Evolutionary conservation across 2,329 filamentous ascomycete species (phyloP).

Genomic region (Zopfia rhizophila): DNA sequence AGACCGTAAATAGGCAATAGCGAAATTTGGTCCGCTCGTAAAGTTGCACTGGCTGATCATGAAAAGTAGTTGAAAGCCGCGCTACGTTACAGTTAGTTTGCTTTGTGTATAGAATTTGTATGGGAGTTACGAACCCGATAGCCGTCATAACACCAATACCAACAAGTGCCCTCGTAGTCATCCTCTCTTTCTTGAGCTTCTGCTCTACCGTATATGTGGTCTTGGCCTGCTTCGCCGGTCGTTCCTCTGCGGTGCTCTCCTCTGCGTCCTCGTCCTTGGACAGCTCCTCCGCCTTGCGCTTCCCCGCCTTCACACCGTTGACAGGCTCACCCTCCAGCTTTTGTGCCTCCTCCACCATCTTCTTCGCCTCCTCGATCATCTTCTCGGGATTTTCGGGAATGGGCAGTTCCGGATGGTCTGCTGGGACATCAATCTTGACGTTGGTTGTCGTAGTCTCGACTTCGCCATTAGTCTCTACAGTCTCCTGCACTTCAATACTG

Average conservation of each 20-base stretch:
- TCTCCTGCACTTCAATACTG: constrained; percentile 76
- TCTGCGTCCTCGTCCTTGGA: constrained; percentile 63
- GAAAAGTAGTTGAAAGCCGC: constrained; percentile 43
- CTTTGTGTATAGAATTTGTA: too few relatives aligned
- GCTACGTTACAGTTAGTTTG: constrained; percentile 32
- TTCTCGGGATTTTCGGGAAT: constrained; percentile 80
- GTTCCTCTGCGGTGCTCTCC: constrained; percentile 53
- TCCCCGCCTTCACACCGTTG: constrained; percentile 33
- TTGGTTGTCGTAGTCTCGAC: constrained; percentile 76
- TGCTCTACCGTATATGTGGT: constrained; percentile 67
- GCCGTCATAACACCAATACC: constrained; percentile 88
- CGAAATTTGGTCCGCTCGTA: not conserved
- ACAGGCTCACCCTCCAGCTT: constrained; percentile 56
- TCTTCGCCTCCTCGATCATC: constrained; percentile 87
- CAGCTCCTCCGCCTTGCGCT: constrained; percentile 67
- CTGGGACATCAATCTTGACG: constrained; percentile 80
- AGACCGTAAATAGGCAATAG: constrained; percentile 7
- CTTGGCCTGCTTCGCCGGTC: constrained; percentile 78
- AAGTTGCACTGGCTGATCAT: constrained; percentile 17
- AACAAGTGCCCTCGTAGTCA: constrained; percentile 84
- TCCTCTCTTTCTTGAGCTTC: constrained; percentile 84
- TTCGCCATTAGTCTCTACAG: constrained; percentile 67
- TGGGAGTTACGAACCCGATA: constrained; percentile 93
- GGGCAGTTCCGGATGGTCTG: constrained; percentile 72
- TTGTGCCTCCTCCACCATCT: constrained; percentile 83